Evolutionary conservation across 2,329 filamentous ascomycete genomes (phyloP).

Genomic region (Dichotomopilus funicola): DNA sequence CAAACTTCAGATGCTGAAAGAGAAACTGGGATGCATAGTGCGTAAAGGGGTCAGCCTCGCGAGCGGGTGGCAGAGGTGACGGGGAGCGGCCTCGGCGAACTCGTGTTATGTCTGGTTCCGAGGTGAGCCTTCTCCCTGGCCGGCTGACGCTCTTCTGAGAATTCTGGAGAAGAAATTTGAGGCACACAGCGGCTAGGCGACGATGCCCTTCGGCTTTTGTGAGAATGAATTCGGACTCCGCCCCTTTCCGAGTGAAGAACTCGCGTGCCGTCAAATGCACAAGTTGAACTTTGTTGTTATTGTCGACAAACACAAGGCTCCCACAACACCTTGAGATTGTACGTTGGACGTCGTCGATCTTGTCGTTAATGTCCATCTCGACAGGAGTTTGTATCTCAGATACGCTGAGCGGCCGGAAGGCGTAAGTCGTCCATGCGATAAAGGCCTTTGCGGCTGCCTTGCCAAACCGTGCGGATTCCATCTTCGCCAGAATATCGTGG

Average conservation of each 20-base stretch:
- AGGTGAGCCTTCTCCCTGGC: neutral
- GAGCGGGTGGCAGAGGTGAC: neutral
- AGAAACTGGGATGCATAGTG: slow-evolving; percentile 22
- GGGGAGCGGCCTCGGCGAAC: too few relatives aligned
- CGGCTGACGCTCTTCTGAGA: neutral
- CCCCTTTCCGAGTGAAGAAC: slow-evolving; percentile 19
- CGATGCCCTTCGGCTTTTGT: slow-evolving; percentile 20
- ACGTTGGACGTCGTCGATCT: slow-evolving; percentile 21
- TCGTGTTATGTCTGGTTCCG: neutral
- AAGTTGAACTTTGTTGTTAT: slow-evolving; percentile 22
- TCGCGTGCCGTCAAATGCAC: slow-evolving; percentile 27
- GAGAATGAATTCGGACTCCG: slow-evolving; percentile 23
- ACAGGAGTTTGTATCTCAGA: slow-evolving; percentile 24
- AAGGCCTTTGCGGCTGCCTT: slow-evolving; percentile 25
- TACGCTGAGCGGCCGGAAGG: slow-evolving; percentile 23
- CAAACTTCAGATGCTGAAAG: slow-evolving; percentile 22
- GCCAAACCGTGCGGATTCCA: slow-evolving; percentile 22
- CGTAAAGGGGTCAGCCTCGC: neutral
- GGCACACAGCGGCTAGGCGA: slow-evolving; percentile 23
- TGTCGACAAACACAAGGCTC: slow-evolving; percentile 27
- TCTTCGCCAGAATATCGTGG: slow-evolving; percentile 23
- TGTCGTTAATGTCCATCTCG: slow-evolving; percentile 26
- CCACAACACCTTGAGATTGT: slow-evolving; percentile 24
- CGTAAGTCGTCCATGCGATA: slow-evolving; percentile 25
- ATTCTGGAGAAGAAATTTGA: slow-evolving; percentile 20